These are phyloP conservation scores for Pezicula carpinea DNA, from an alignment of 2,329 filamentous ascomycete genomes.

Conservation along the genomic window DNA sequence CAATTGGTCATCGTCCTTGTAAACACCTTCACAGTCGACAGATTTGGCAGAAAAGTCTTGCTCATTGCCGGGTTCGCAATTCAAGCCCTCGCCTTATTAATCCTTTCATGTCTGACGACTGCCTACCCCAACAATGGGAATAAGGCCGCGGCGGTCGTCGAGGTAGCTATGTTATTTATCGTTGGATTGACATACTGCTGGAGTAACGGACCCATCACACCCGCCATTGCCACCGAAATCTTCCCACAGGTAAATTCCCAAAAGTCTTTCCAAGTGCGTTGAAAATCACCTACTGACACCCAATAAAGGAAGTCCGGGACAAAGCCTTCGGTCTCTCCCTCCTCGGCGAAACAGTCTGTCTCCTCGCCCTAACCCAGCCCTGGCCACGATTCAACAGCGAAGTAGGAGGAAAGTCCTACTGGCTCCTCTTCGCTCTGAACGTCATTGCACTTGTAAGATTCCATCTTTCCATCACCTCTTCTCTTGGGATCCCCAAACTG, in stretches of 20 bases:
- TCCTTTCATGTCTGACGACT: constrained; percentile 34
- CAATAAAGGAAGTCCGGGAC: constrained; percentile 31
- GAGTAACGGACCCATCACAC: constrained; percentile 35
- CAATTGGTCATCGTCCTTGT: constrained; percentile 35
- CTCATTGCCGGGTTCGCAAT: constrained; percentile 33
- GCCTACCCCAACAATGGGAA: constrained; percentile 33
- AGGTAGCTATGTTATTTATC: constrained; percentile 38
- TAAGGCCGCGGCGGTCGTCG: constrained; percentile 32
- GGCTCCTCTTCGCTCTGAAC: constrained; percentile 35
- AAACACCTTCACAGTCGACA: constrained; percentile 35
- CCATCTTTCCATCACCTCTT: background rate
- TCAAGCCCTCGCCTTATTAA: constrained; percentile 31
- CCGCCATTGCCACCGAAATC: constrained; percentile 32
- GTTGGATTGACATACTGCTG: constrained; percentile 38
- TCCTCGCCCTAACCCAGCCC: constrained; percentile 34
- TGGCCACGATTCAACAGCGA: constrained; percentile 35
- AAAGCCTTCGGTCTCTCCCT: constrained; percentile 32
- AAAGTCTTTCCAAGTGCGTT: no score
- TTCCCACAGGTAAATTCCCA: constrained; percentile 25
- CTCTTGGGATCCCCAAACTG: no score
- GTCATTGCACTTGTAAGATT: constrained; percentile 26
- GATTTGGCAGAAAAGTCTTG: constrained; percentile 30
- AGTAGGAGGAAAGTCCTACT: constrained; percentile 34
- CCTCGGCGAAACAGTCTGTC: constrained; percentile 33
- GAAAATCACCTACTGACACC: no score